These are phyloP conservation scores for Trypanosoma vivax DNA, from an alignment of 208 protist genomes.

Conservation along the genomic window DNA sequence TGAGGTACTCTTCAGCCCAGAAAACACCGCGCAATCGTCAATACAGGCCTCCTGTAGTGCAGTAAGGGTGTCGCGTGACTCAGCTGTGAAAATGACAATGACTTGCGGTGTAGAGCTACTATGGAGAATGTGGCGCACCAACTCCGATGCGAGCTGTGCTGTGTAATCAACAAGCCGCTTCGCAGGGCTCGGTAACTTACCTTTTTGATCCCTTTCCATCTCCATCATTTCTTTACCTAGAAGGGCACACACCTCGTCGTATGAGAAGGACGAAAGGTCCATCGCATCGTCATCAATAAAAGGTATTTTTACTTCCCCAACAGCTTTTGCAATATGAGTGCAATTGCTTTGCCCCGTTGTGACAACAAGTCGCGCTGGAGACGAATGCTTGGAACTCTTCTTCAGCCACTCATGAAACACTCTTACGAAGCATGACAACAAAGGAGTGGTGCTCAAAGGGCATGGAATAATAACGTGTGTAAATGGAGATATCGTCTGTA, in stretches of 20 bases:
- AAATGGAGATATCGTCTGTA: slow-evolving; percentile 65
- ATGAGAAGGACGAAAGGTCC: slow-evolving; percentile 46
- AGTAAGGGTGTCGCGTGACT: slow-evolving; percentile 45
- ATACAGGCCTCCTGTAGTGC: slow-evolving; percentile 38
- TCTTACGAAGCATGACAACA: slow-evolving; percentile 38
- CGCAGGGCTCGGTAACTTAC: slow-evolving; percentile 51
- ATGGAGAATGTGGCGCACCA: slow-evolving; percentile 38
- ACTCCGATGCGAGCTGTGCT: slow-evolving; percentile 33
- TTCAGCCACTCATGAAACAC: slow-evolving; percentile 18
- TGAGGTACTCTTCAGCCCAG: slow-evolving; percentile 35
- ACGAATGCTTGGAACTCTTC: slow-evolving; percentile 32
- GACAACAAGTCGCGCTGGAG: slow-evolving; percentile 31
- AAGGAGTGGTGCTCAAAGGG: slow-evolving; percentile 43
- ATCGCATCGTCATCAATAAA: slow-evolving; percentile 9
- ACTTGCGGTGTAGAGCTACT: slow-evolving; percentile 26
- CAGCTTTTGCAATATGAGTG: slow-evolving; percentile 29
- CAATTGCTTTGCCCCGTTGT: slow-evolving; percentile 13
- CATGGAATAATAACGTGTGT: slow-evolving; percentile 78
- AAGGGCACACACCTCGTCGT: slow-evolving; percentile 71
- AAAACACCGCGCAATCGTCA: slow-evolving; percentile 46
- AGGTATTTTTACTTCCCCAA: slow-evolving; percentile 30
- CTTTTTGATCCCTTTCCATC: slow-evolving; percentile 45
- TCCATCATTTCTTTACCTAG: slow-evolving; percentile 67
- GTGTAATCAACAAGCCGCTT: slow-evolving; percentile 56
- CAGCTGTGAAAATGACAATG: slow-evolving; percentile 71